Conservation (phyloP, 2,329 filamentous ascomycete species). For the Neofusicoccum sp. region DNA sequence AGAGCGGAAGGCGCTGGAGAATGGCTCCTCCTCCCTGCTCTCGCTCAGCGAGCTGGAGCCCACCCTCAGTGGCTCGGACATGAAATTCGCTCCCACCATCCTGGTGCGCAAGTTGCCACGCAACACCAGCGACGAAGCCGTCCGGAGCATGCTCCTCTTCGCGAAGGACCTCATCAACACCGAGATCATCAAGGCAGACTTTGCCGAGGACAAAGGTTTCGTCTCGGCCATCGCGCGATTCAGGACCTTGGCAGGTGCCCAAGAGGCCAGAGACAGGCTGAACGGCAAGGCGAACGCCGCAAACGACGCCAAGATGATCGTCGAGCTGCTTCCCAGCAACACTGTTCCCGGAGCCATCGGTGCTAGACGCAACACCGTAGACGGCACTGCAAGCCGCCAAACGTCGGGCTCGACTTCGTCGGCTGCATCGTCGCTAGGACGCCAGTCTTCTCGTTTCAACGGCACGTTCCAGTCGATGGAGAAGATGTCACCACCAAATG, state of each 20-base stretch:
- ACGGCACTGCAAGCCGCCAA: constrained; percentile 49
- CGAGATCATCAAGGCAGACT: constrained; percentile 57
- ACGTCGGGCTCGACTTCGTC: constrained; percentile 51
- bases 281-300: constrained; percentile 65
- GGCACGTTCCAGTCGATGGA: constrained; percentile 64
- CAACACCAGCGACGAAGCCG: constrained; percentile 60
- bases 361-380: constrained; percentile 59
- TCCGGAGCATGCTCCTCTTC: constrained; percentile 67
- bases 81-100: constrained; percentile 40
- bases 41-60: constrained; percentile 41
- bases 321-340: constrained; percentile 50
- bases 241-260: constrained; percentile 57
- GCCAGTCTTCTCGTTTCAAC: constrained; percentile 64
- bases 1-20: constrained; percentile 44
- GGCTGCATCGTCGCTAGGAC: constrained; percentile 46
- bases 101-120: constrained; percentile 62
- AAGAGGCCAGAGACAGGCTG: constrained; percentile 61
- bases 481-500: constrained; percentile 62
- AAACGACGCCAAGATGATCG: constrained; percentile 61
- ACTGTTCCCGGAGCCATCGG: constrained; percentile 36
- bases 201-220: constrained; percentile 59
- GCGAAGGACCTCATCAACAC: constrained; percentile 64
- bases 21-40: constrained; percentile 37
- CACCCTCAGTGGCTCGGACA: constrained; percentile 27
- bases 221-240: constrained; percentile 63